phyloP scores from a whole-genome alignment of 148 eudicot genomes.

The Arctostaphylos glauca region DNA sequence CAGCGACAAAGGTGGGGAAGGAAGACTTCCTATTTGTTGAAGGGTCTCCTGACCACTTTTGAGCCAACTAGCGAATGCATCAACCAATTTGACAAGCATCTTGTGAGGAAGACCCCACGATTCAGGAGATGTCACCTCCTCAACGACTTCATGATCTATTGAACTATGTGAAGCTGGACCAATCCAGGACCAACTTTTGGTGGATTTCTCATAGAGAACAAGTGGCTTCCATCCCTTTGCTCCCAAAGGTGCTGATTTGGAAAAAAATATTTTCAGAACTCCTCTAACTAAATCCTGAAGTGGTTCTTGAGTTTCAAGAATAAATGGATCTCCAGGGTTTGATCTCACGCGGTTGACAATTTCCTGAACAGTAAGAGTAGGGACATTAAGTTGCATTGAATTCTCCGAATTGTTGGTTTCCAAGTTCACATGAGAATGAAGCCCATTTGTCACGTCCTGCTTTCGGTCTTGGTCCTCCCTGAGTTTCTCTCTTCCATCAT shows the following conservation, averaged over 20 bases:
- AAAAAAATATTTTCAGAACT: conserved; percentile 74
- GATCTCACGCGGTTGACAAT: conserved; percentile 80
- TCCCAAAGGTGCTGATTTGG: conserved; percentile 83
- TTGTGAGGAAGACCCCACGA: conserved; percentile 83
- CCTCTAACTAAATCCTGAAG: conserved; percentile 92
- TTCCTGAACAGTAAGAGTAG: conserved; percentile 70
- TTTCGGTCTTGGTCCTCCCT: conserved; percentile 30
- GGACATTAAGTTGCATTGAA: conserved; percentile 34
- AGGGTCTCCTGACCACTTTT: conserved; percentile 89
- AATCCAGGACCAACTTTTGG: conserved; percentile 82
- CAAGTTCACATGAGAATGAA: conserved; percentile 29
- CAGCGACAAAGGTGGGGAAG: conserved; percentile 72
- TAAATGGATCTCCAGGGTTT: conserved; percentile 84
- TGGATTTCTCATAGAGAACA: conserved; percentile 58
- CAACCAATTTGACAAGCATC: conserved; percentile 88
- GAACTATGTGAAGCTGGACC: conserved; percentile 56
- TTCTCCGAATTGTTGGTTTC: conserved; percentile 41
- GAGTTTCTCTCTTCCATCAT: conserved; percentile 22
- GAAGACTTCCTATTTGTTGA: conserved; percentile 85
- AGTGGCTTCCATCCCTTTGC: conserved; percentile 97
- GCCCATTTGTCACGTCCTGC: conserved; percentile 37
- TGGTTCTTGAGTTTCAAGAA: conserved; percentile 93
- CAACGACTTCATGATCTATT: conserved; percentile 44
- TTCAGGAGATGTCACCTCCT: conserved; percentile 82
- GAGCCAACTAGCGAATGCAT: conserved; percentile 93